Base-by-base conservation (phyloP, 805 yeast species). In the Blastobotrys attinorum region DNA sequence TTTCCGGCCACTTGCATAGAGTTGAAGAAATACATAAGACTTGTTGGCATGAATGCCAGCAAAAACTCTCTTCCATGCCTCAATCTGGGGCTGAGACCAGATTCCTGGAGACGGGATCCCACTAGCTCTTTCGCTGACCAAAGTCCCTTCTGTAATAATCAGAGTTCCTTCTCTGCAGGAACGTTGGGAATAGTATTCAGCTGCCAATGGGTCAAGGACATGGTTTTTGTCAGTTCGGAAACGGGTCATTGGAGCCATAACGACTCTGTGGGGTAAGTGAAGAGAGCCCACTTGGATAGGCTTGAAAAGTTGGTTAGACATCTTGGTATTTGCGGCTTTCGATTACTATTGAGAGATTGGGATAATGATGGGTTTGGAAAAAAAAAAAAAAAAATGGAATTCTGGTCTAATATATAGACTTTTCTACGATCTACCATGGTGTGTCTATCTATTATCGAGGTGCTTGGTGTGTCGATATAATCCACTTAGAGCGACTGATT, bases 91-190 rank as follows among this genome's bases (percentile, higher is more conserved):
- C 3, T 50, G 43, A 4, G 56, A 48, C 52, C 49, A 60, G 20
- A 61, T 51, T 1, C 63, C 63, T 6, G 65, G 65, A 4, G 46
- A 44, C 10, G 32, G 33, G 32, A 33, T 3, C 45, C 64, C 23
- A 69, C 70, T 70, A 47, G 70, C 66, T 56, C 58, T 44, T 2
- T 63, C 54, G 13, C 72, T 58, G 11, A 71, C 67, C 48, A 66
- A 66, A 0, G 83, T 72, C 8, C 77, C 85, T 57, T 81, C 87
- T 11, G 79, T 60, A 48, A 77, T 67, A 13, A 79, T 46, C 49
- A 82, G 60, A 8, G 84, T 71, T 13, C 86, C 86, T 13, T 76
- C 72, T 43, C 63, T 59, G 43, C 63, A 54, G 0, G 87, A 71
- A 47, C 85, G 68, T 54, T 77, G 76, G 22, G 55, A 63, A 56